phyloP scores from a whole-genome alignment of 345 rosid species.

The Dimocarpus longan region DNA sequence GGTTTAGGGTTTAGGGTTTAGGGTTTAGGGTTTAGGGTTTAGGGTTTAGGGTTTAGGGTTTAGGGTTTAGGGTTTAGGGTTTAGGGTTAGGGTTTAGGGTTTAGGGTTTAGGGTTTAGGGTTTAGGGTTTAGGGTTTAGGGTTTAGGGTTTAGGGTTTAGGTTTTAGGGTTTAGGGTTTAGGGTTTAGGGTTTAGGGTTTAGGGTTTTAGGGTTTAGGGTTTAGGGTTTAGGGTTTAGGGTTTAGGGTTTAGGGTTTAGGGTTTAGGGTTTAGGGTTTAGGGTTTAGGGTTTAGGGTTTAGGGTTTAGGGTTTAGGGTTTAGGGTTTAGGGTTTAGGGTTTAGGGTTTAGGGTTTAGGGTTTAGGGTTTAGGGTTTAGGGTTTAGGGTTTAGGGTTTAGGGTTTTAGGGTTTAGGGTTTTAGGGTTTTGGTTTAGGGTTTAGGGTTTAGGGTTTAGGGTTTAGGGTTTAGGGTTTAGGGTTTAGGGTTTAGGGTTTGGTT shows the following conservation, averaged over 20 bases:
- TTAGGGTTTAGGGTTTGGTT: too few relatives aligned
- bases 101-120: conserved; percentile 34
- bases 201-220: conserved; percentile 23
- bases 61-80: conserved; percentile 28
- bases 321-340: conserved; percentile 24
- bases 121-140: conserved; percentile 28
- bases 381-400: conserved; percentile 20
- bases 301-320: conserved; percentile 26
- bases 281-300: conserved; percentile 31
- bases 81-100: conserved; percentile 24
- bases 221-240: conserved; percentile 27
- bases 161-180: conserved; percentile 30
- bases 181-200: conserved; percentile 30
- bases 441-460: too few relatives aligned
- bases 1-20: conserved; percentile 30
- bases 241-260: conserved; percentile 28
- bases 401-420: conserved; percentile 27
- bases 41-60: conserved; percentile 32
- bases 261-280: conserved; percentile 31
- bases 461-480: too few relatives aligned
- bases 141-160: conserved; percentile 18
- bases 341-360: conserved; percentile 31
- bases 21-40: conserved; percentile 37
- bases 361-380: conserved; percentile 25
- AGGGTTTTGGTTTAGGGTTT: too few relatives aligned